These are phyloP conservation scores for Podospora comata DNA, from an alignment of 495 filamentous ascomycete species.

Conservation along the genomic window DNA sequence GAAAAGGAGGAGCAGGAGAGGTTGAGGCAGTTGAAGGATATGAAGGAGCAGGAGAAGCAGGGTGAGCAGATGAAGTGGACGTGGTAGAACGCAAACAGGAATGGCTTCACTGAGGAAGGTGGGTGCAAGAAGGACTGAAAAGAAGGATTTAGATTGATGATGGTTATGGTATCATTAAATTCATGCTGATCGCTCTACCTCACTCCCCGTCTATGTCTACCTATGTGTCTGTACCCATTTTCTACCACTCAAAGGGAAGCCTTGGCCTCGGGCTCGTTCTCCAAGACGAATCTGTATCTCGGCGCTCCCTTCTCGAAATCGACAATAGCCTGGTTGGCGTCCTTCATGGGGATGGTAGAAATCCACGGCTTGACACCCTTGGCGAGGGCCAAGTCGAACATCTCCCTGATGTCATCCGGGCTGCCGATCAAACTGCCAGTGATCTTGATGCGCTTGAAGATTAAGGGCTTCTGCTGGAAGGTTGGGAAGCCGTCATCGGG, in stretches of 20 bases:
- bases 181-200: background rate
- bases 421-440: slow-evolving; percentile 73
- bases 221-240: too few relatives aligned
- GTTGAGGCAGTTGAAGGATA: background rate
- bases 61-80: background rate
- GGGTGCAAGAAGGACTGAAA: background rate
- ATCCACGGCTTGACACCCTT: slow-evolving; percentile 76
- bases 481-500: slow-evolving; percentile 49
- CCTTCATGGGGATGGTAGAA: slow-evolving; percentile 63
- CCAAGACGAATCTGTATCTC: slow-evolving; percentile 71
- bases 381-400: slow-evolving; percentile 74
- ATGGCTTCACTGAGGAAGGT: background rate
- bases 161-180: background rate
- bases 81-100: background rate
- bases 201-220: background rate
- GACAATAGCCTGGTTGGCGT: slow-evolving; percentile 65
- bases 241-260: background rate
- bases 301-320: slow-evolving; percentile 70
- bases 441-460: slow-evolving; percentile 66
- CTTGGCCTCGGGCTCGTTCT: slow-evolving; percentile 51
- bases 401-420: slow-evolving; percentile 69
- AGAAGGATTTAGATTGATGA: background rate
- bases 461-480: slow-evolving; percentile 64
- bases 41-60: background rate
- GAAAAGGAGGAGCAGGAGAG: background rate